A percentile compares a stretch with the other conserved stretches of the same genome.
These are phyloP conservation scores for Diaporthe humulicola DNA, from an alignment of 2,329 filamentous ascomycete genomes.

Conservation along the genomic window DNA sequence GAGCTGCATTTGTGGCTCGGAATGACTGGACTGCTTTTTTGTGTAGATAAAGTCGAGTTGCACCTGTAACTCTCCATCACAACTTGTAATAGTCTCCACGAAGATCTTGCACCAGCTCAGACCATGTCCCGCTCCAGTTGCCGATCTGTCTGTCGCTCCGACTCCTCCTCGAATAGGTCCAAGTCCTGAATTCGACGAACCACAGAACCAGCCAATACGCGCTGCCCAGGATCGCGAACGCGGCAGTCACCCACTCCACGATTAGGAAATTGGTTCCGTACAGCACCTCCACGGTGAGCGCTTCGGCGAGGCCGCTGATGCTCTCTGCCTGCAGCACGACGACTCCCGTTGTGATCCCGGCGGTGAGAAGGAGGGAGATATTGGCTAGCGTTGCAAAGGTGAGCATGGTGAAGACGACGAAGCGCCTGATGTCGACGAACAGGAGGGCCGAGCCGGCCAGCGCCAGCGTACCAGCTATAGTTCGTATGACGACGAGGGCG, in stretches of 20 bases:
- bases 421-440: not conserved
- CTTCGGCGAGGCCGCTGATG: not conserved
- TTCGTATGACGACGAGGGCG: not conserved
- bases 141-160: not conserved
- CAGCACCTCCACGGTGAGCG: not conserved
- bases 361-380: not conserved
- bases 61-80: no score
- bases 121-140: not conserved
- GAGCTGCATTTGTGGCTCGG: no score
- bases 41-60: no score
- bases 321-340: not conserved
- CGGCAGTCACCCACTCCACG: not conserved
- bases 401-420: slow-evolving; percentile 6
- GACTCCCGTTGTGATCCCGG: not conserved
- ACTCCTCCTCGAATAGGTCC: not conserved
- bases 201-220: not conserved
- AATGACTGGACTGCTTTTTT: no score
- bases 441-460: slow-evolving; percentile 6
- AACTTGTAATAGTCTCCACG: not conserved
- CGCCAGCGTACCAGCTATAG: not conserved
- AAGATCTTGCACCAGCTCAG: not conserved
- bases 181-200: not conserved
- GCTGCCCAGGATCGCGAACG: not conserved
- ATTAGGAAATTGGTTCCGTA: not conserved
- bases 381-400: not conserved